phyloP scores from a whole-genome alignment of 108 stramenopile species.

The Bacterosira constricta region DNA sequence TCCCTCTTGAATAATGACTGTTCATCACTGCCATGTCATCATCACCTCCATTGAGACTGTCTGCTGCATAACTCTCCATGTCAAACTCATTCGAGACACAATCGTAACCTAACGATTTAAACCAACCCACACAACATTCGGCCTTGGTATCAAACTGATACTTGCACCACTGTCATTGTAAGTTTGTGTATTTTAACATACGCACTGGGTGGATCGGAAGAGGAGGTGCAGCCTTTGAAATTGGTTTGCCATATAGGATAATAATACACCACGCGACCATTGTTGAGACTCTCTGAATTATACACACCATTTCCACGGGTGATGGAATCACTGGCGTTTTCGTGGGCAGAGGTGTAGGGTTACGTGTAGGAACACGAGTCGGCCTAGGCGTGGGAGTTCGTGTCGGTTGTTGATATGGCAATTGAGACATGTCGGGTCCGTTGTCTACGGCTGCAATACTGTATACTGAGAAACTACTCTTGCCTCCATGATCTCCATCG shows the following conservation, averaged over 20 bases:
- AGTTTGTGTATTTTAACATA: background rate
- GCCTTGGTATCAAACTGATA: background rate
- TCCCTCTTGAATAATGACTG: too few relatives aligned
- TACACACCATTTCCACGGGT: background rate
- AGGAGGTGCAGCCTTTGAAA: constrained; percentile 11
- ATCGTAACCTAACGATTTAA: background rate
- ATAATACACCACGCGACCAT: background rate
- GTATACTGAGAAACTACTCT: background rate
- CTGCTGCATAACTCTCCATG: too few relatives aligned
- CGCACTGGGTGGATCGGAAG: background rate
- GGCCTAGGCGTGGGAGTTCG: background rate
- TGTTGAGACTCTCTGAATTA: background rate
- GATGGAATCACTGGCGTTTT: constrained; percentile 1
- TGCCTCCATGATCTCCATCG: background rate
- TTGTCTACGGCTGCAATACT: constrained; percentile 10
- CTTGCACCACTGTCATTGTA: background rate
- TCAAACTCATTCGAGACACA: background rate
- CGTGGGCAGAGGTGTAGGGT: background rate
- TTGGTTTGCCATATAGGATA: constrained; percentile 13
- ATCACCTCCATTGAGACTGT: too few relatives aligned
- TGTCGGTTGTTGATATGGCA: background rate
- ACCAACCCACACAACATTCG: constrained; percentile 8
- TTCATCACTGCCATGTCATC: background rate
- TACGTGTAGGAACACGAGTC: too few relatives aligned
- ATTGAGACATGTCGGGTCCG: background rate